Conservation (phyloP, 352 stramenopile species). For the Globisporangium nodosum region DNA sequence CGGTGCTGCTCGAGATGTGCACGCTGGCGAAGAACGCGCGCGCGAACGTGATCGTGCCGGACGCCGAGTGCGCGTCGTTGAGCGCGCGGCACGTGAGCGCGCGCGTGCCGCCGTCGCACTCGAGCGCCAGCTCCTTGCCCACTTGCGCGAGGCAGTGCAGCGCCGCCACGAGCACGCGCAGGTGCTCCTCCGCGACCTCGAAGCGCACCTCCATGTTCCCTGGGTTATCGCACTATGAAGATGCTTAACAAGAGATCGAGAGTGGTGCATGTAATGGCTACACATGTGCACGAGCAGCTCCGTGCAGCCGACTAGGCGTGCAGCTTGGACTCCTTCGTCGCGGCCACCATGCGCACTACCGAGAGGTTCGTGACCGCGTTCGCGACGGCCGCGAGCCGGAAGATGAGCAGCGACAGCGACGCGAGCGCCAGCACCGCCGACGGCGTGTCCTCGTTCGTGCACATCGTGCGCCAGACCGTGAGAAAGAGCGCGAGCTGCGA, state of each 20-base stretch:
- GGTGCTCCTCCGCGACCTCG: constrained; percentile 68
- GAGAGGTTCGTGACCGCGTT: constrained; percentile 53
- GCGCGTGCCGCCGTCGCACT: constrained; percentile 38
- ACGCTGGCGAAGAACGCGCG: constrained; percentile 58
- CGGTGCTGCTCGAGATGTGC: constrained; percentile 9
- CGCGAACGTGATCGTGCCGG: constrained; percentile 54
- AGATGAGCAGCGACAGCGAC: constrained; percentile 37
- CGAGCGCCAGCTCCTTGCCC: constrained; percentile 72
- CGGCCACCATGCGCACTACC: constrained; percentile 52
- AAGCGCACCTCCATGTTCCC: constrained; percentile 58
- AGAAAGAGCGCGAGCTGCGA: constrained; percentile 50
- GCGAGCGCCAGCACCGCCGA: constrained; percentile 34
- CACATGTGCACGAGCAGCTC: no score
- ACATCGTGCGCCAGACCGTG: constrained; percentile 49
- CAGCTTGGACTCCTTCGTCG: constrained; percentile 31
- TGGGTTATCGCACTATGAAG: background rate
- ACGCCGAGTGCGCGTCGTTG: constrained; percentile 83
- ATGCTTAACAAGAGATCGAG: background rate
- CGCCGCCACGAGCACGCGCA: constrained; percentile 73
- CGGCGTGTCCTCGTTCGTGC: constrained; percentile 34
- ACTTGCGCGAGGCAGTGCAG: constrained; percentile 75
- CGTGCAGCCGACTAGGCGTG: constrained; percentile 12
- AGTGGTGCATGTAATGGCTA: no score
- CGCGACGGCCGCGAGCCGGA: constrained; percentile 33
- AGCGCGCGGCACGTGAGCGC: constrained; percentile 63